A percentile compares a stretch with the other conserved stretches of the same genome.
These are phyloP conservation scores for Ceratobasidium sp. DNA, from an alignment of 1,284 basidiomycete genomes.

Conservation along the genomic window DNA sequence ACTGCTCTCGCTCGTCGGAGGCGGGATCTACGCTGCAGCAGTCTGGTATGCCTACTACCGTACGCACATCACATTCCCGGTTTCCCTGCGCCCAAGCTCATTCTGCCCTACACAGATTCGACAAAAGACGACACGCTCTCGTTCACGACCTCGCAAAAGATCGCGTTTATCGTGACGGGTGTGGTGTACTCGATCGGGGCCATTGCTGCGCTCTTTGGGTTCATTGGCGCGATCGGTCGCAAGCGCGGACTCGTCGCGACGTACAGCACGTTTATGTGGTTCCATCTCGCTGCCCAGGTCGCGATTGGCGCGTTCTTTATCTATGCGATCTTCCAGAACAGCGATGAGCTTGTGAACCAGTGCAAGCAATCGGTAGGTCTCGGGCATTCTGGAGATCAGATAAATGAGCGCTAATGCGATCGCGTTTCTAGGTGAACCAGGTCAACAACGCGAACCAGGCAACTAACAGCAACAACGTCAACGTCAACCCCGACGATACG, in stretches of 20 bases:
- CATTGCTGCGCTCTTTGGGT: conserved; percentile 50
- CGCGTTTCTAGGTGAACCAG: background rate
- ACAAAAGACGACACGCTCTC: background rate
- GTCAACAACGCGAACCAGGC: conserved; percentile 20
- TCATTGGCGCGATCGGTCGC: conserved; percentile 65
- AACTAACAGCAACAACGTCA: conserved; percentile 10
- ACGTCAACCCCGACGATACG: conserved; percentile 53
- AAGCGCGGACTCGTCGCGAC: conserved; percentile 65
- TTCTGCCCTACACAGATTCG: conserved; percentile 1
- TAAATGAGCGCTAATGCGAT: background rate
- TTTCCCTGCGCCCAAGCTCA: background rate
- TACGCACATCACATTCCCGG: background rate
- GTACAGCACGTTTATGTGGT: conserved; percentile 58
- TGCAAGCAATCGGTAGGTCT: conserved; percentile 13
- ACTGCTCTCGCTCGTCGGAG: conserved; percentile 64
- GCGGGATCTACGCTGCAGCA: conserved; percentile 43
- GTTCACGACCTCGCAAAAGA: conserved; percentile 32
- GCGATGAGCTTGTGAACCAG: conserved; percentile 48
- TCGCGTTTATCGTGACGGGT: conserved; percentile 36
- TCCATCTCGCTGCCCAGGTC: conserved; percentile 56
- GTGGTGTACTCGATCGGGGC: conserved; percentile 32
- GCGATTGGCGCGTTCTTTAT: conserved; percentile 58
- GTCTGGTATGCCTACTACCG: conserved; percentile 40
- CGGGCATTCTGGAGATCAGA: background rate
- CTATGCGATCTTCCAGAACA: conserved; percentile 58